Base-by-base conservation (phyloP, 2,329 filamentous ascomycete genomes). In the Phialophora expanda region DNA sequence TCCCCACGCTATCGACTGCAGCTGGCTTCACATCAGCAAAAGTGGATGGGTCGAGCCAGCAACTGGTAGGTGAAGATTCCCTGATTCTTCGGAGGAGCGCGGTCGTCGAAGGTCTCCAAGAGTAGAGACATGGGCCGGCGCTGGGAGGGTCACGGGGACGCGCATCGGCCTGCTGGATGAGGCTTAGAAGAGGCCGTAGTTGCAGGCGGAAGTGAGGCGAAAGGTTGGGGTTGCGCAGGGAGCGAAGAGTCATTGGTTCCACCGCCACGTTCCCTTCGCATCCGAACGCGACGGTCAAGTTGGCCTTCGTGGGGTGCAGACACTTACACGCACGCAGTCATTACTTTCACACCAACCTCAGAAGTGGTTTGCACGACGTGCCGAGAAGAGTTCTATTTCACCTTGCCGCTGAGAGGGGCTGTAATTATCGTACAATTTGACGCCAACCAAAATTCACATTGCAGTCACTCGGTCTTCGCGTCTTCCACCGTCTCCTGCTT, bases 1-100 rank as follows among this genome's bases (percentile, higher is more conserved):
- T 64, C 64, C 66, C 66, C 66, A 69, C 66, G 66, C 66, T 69
- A 69, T 44, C 30, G 56, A 51, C 24, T 28, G 51, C 51, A 57
- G 53, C 26, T 62, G 54, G 34, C 38, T 59, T 66, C 61, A 61
- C 38, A 57, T 51, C 41, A 59, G 65, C 61, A 61, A 20, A 20
- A 20, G 56, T 50, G 38, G 24, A 28, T 41, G 51, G 60, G 41
- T 30, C 56, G 53, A 56, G 56, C 44, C 51, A 14, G 44, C 17
- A n/a, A n/a, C 41, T 50, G 41, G 20, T 50, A 34, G 55, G 50
- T 53, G 22, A 28, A 32, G 46, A 32, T 12, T 59, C 56, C 44
- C 41, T 46, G 38, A 24, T 46, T 46, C n/a, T 56, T 56, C 20
- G 53, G 41, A 54, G 20, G 51, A 24, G 8, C 32, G 59, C 38